A percentile compares a stretch with the other conserved stretches of the same genome.
phyloP scores from a whole-genome alignment of 805 yeast species.

The Torulaspora microellipsoides region DNA sequence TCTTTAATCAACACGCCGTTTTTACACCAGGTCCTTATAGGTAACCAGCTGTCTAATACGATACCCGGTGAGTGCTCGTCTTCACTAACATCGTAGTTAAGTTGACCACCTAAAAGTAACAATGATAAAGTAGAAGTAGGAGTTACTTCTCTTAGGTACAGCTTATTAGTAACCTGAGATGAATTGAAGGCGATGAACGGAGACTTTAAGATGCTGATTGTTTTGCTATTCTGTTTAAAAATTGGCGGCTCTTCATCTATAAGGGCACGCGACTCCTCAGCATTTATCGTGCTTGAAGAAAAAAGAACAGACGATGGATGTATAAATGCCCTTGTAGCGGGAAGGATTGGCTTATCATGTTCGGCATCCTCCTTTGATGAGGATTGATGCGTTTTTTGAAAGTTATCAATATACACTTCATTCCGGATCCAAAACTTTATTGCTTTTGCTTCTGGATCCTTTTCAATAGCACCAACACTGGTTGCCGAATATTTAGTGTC shows the following conservation, averaged over 20 bases:
- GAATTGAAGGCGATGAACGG: conserved; percentile 61
- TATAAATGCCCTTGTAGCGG: conserved; percentile 68
- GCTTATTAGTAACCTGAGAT: conserved; percentile 59
- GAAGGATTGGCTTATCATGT: conserved; percentile 30
- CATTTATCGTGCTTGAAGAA: conserved; percentile 36
- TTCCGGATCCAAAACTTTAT: conserved; percentile 71
- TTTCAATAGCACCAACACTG: conserved; percentile 72
- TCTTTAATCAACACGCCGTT: conserved; percentile 81
- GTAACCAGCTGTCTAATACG: conserved; percentile 83
- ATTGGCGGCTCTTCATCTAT: conserved; percentile 15
- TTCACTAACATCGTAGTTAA: conserved; percentile 49
- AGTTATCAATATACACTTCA: conserved; percentile 44
- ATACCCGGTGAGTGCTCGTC: conserved; percentile 72
- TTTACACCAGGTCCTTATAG: conserved; percentile 89
- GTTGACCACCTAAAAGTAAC: conserved; percentile 75
- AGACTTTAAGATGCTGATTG: conserved; percentile 39
- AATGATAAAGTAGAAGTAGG: conserved; percentile 72
- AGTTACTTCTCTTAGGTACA: conserved; percentile 70
- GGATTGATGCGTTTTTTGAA: conserved; percentile 15
- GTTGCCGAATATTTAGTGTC: conserved; percentile 70
- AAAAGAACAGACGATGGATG: conserved; percentile 85
- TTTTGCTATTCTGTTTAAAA: conserved; percentile 27
- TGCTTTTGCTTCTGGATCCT: conserved; percentile 75
- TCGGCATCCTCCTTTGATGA: conserved; percentile 10
- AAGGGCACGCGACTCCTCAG: conserved; percentile 25